These are phyloP conservation scores for Nicotiana tomentosiformis DNA, from an alignment of 257 asterid genomes.

Conservation along the genomic window DNA sequence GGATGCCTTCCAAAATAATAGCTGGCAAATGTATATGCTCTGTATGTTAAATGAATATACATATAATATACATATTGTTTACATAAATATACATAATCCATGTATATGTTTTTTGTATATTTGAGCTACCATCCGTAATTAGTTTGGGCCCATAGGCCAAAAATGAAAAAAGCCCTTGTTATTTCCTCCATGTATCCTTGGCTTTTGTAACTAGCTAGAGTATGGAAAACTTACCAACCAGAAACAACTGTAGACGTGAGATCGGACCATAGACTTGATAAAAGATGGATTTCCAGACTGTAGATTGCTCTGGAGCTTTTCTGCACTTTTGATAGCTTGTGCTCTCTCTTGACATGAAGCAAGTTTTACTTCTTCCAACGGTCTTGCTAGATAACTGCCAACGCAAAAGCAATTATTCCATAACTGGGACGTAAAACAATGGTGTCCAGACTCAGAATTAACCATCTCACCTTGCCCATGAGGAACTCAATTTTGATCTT, in stretches of 20 bases:
- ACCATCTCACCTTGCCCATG: slow-evolving; percentile 62
- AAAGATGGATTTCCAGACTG: slow-evolving; percentile 55
- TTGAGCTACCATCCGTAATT: no score
- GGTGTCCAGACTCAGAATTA: background rate
- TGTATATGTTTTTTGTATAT: no score
- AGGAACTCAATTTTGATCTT: slow-evolving; percentile 46
- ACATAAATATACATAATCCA: no score
- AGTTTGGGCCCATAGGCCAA: no score
- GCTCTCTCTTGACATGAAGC: slow-evolving; percentile 59
- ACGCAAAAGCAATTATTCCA: slow-evolving; percentile 6
- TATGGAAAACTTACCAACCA: slow-evolving; percentile 67
- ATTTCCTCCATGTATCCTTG: no score
- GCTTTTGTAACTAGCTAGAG: no score
- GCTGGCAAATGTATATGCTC: no score
- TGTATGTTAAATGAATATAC: no score
- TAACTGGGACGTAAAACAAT: background rate
- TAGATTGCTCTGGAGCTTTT: slow-evolving; percentile 59
- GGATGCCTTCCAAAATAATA: no score
- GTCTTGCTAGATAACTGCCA: slow-evolving; percentile 77
- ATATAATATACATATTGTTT: no score
- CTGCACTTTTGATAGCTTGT: slow-evolving; percentile 51
- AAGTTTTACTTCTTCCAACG: slow-evolving; percentile 63
- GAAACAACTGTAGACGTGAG: slow-evolving; percentile 94
- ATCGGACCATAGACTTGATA: slow-evolving; percentile 77
- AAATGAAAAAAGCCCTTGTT: no score